A percentile compares a stretch with the other conserved stretches of the same genome.
phyloP scores from a whole-genome alignment of 768 basidiomycete species.

The Paxillus ammoniavirescens region DNA sequence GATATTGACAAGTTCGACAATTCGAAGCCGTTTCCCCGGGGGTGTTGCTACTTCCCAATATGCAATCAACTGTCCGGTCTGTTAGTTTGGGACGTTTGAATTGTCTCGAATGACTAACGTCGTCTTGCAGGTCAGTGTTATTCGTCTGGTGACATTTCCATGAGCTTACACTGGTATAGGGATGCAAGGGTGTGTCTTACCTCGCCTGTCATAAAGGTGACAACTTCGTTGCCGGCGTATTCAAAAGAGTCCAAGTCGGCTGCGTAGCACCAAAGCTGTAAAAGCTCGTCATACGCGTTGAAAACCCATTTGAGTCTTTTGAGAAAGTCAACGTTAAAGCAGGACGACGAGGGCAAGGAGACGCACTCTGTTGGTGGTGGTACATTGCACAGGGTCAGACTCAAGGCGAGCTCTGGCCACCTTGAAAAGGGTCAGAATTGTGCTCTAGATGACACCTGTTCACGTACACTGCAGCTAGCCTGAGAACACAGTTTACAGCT shows the following conservation, averaged over 20 bases:
- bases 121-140: constrained; percentile 59
- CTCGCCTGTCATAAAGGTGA: constrained; percentile 52
- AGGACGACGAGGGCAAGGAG: not conserved
- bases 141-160: constrained; percentile 11
- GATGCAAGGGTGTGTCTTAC: constrained; percentile 37
- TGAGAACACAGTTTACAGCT: constrained; percentile 55
- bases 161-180: not conserved
- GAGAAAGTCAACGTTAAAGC: not conserved
- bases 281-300: constrained; percentile 61
- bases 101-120: constrained; percentile 40
- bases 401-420: constrained; percentile 70
- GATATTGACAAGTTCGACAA: constrained; percentile 53
- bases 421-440: constrained; percentile 34
- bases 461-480: constrained; percentile 65
- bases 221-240: constrained; percentile 58
- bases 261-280: constrained; percentile 62
- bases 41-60: constrained; percentile 61
- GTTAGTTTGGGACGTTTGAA: constrained; percentile 9
- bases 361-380: constrained; percentile 67
- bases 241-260: constrained; percentile 67
- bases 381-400: constrained; percentile 66
- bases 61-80: constrained; percentile 51
- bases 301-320: constrained; percentile 57
- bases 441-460: not conserved
- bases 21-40: constrained; percentile 50